Evolutionary conservation across 805 yeast species (phyloP).

Genomic region (Saturnispora saitoi): DNA sequence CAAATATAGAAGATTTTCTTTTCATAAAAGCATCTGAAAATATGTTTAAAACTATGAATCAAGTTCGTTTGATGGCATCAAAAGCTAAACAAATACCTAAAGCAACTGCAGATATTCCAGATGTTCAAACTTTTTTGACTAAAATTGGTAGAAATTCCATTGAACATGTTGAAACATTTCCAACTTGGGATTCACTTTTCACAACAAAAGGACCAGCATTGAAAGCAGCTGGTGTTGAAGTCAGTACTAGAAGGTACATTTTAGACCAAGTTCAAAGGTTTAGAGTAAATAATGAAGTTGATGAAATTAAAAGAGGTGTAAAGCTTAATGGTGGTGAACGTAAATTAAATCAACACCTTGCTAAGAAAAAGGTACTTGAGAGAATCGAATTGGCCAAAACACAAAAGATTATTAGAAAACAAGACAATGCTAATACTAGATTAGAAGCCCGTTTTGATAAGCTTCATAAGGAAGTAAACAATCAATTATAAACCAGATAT

Average conservation of each 20-base stretch:
- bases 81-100: conserved; percentile 28
- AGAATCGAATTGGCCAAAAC: conserved; percentile 31
- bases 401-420: conserved; percentile 22
- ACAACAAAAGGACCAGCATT: conserved; percentile 42
- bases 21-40: too few species aligned
- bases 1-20: background rate
- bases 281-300: conserved; percentile 39
- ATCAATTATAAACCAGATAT: conserved; percentile 2
- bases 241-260: conserved; percentile 62
- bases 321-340: conserved; percentile 79
- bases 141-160: conserved; percentile 68
- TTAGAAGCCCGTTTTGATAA: conserved; percentile 19
- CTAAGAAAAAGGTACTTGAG: conserved; percentile 50
- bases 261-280: conserved; percentile 64
- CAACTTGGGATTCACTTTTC: conserved; percentile 66
- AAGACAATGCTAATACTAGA: conserved; percentile 10
- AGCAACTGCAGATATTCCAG: conserved; percentile 52
- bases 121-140: conserved; percentile 63
- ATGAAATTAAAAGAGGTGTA: conserved; percentile 32
- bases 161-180: conserved; percentile 64
- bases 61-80: background rate
- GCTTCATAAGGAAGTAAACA: conserved; percentile 14
- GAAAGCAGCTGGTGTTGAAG: conserved; percentile 73
- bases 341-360: conserved; percentile 56
- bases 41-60: background rate